A percentile compares a stretch with the other conserved stretches of the same genome.
These are phyloP conservation scores for Picochlorum sp. DNA, from an alignment of 139 green algal genomes.

Conservation along the genomic window DNA sequence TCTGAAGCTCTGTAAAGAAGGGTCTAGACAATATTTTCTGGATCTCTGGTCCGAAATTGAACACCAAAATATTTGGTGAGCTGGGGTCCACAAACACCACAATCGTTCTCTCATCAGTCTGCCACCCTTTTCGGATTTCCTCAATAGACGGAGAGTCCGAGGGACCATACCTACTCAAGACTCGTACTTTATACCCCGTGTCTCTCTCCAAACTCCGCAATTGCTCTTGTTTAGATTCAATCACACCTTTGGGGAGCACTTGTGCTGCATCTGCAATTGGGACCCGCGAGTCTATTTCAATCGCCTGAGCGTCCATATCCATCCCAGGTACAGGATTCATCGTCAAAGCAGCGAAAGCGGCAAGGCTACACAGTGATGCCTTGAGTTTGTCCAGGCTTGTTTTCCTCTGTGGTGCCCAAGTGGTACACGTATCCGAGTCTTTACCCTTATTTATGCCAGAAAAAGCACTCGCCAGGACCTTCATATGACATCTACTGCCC, in stretches of 20 bases:
- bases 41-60: conserved; percentile 46
- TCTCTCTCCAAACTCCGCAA: conserved; percentile 25
- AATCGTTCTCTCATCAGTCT: conserved; percentile 31
- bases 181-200: conserved; percentile 28
- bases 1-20: conserved; percentile 53
- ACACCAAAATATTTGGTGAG: conserved; percentile 57
- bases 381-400: too few species aligned
- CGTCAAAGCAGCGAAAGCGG: too few species aligned
- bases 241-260: conserved; percentile 21
- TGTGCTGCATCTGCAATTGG: conserved; percentile 27
- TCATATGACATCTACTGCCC: too few species aligned
- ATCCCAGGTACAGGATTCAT: too few species aligned
- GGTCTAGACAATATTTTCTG: conserved; percentile 36
- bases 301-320: neutral
- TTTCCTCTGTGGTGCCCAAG: too few species aligned
- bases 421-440: too few species aligned
- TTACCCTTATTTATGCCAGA: too few species aligned
- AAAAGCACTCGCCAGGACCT: too few species aligned
- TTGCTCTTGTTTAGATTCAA: conserved; percentile 21
- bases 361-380: too few species aligned
- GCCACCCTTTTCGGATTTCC: conserved; percentile 34
- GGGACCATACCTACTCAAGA: conserved; percentile 41
- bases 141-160: conserved; percentile 16
- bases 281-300: neutral
- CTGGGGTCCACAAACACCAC: conserved; percentile 55